Conservation (phyloP, 1,139 yeast genomes). For the Debaryomyces fabryi region DNA sequence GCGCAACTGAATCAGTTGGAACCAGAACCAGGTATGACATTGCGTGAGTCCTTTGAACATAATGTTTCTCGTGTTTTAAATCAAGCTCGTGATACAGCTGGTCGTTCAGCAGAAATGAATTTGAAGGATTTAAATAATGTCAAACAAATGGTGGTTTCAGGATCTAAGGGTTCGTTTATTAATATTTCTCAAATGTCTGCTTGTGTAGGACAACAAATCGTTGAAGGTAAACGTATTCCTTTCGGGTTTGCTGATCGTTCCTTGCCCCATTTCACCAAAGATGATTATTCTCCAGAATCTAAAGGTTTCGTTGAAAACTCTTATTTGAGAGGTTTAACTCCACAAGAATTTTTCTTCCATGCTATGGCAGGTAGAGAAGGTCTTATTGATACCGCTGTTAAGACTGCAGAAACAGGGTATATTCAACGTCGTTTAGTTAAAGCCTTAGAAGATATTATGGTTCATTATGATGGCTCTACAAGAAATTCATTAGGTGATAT, state of each 20-base stretch:
- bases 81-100: slow-evolving; percentile 99
- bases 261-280: slow-evolving; percentile 96
- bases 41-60: slow-evolving; percentile 97
- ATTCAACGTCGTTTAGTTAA: slow-evolving; percentile 98
- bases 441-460: slow-evolving; percentile 98
- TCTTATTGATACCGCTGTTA: slow-evolving; percentile 97
- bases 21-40: slow-evolving; percentile 99
- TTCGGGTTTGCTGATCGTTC: slow-evolving; percentile 96
- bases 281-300: slow-evolving; percentile 97
- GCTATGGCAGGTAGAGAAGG: slow-evolving; percentile 99
- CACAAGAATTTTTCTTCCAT: slow-evolving; percentile 98
- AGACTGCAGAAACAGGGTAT: slow-evolving; percentile 99
- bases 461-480: slow-evolving; percentile 97
- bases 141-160: slow-evolving; percentile 98
- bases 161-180: slow-evolving; percentile 98
- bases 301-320: slow-evolving; percentile 98
- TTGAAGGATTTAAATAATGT: slow-evolving; percentile 93
- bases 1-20: slow-evolving; percentile 88
- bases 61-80: slow-evolving; percentile 93
- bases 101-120: slow-evolving; percentile 96
- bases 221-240: slow-evolving; percentile 99
- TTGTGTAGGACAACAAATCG: slow-evolving; percentile 99
- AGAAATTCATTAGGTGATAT: slow-evolving; percentile 97
- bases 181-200: slow-evolving; percentile 99
- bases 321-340: slow-evolving; percentile 94